A percentile compares a stretch with the other conserved stretches of the same genome.
Evolutionary conservation across 768 basidiomycete species (phyloP).

Genomic region (Paxillus rubicundulus): DNA sequence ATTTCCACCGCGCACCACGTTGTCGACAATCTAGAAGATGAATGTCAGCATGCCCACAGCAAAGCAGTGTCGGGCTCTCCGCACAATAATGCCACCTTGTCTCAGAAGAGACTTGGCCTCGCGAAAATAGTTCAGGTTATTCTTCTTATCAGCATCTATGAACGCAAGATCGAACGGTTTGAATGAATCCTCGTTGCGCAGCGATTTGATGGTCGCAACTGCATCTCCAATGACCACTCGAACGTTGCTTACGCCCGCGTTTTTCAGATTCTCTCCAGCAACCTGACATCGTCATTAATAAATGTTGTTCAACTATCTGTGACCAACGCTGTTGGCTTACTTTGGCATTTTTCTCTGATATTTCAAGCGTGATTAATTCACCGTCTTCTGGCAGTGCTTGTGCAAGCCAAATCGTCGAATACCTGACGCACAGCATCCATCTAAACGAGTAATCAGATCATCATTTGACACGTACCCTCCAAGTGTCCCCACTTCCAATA

Average conservation of each 20-base stretch:
- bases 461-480: slow-evolving; percentile 45
- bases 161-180: slow-evolving; percentile 62
- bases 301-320: no score
- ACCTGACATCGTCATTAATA: slow-evolving; percentile 36
- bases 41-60: neutral
- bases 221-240: slow-evolving; percentile 53
- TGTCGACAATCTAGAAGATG: slow-evolving; percentile 52
- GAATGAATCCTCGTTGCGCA: slow-evolving; percentile 38
- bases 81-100: slow-evolving; percentile 59
- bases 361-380: slow-evolving; percentile 46
- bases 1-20: slow-evolving; percentile 51
- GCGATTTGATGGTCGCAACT: slow-evolving; percentile 44
- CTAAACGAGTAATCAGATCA: no score
- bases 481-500: slow-evolving; percentile 66
- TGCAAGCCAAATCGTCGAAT: slow-evolving; percentile 36
- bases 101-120: slow-evolving; percentile 60
- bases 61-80: neutral
- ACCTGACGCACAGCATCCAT: slow-evolving; percentile 15
- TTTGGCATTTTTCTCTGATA: slow-evolving; percentile 44
- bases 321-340: slow-evolving; percentile 22
- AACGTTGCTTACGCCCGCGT: slow-evolving; percentile 52
- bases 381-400: slow-evolving; percentile 49
- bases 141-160: slow-evolving; percentile 69
- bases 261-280: slow-evolving; percentile 54
- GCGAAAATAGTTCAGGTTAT: slow-evolving; percentile 53